Evolutionary conservation across 2,329 filamentous ascomycete species (phyloP), one percentile per base, ranked within the genome.

Genomic region (Bertia moriformis): DNA sequence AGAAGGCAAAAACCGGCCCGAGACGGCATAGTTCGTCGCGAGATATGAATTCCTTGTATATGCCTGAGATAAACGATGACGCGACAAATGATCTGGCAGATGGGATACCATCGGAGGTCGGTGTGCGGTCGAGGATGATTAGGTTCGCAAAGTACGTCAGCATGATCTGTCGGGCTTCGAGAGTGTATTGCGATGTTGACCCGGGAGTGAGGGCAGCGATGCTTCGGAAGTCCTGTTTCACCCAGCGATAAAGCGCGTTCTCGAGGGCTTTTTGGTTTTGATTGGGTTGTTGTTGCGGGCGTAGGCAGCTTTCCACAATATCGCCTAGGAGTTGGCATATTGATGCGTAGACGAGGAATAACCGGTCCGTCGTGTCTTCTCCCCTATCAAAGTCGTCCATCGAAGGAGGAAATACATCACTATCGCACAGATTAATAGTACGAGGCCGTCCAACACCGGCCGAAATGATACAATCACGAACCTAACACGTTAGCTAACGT

Each of bases 1-100:
- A 61, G 43, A 62, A 61, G 3, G 59, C 58, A 40, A 57, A 62
- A 3, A 60, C 57, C 0, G 59, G 57, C 0, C 58, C 59, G 1
- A 62, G 45, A 18, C 56, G 60, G 17, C 56, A 53, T 10, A 62
- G 50, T 37, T 64, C 58, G 38, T 60, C 58, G 0, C 56, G 43
- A 1, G 59, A 7, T 7, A 14, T 7, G 15, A 35, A 35, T 7
- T 13, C 15, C 15, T 35, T 15, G 15, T 14, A 35, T 7, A 35
- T 35, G 15, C 32, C 32, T 7, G 32, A 7, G 12, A 35, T 35
- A 18, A 10, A 35, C 7, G 32, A 35, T 7, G 32, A 13, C 12
- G 32, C 32, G 10, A 35, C 15, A 13, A 35, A 15, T 15, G 32
- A 59, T 4, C 54, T 55, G 5, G 56, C 52, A 0, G 55, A 57